A percentile compares a stretch with the other conserved stretches of the same genome.
Evolutionary conservation across 345 rosid species (phyloP).

Genomic region (Nasturtium officinale): DNA sequence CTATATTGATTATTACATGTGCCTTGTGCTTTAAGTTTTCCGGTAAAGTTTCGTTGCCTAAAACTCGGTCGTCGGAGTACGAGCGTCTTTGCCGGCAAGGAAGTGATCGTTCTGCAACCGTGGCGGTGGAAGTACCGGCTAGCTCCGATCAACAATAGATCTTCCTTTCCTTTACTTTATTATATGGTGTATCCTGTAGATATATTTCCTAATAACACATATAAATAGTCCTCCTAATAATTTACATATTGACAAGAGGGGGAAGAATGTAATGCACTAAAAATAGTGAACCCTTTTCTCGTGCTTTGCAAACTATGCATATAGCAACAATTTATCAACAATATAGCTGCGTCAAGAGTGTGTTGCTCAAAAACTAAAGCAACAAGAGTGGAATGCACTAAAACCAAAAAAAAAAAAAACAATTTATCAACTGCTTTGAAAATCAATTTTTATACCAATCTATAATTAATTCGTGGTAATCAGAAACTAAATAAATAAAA

Average conservation of each 20-base stretch:
- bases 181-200: neutral
- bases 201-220: too few species aligned
- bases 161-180: neutral
- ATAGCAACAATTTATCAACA: neutral
- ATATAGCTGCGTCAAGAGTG: too few species aligned
- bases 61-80: constrained; percentile 35
- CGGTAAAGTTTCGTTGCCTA: constrained; percentile 41
- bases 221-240: neutral
- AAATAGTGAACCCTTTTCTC: neutral
- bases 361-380: too few species aligned
- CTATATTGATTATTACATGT: constrained; percentile 61
- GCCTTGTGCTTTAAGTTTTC: constrained; percentile 59
- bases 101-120: constrained; percentile 35
- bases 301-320: neutral
- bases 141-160: constrained; percentile 28
- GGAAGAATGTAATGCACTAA: constrained; percentile 8
- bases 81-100: constrained; percentile 44
- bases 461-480: neutral
- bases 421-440: neutral
- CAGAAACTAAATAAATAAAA: neutral
- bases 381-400: too few species aligned
- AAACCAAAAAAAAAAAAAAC: too few species aligned
- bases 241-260: neutral
- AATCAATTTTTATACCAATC: neutral
- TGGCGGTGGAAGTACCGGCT: constrained; percentile 21